These are phyloP conservation scores for Lentinula aciculospora DNA, from an alignment of 768 basidiomycete genomes.

Conservation along the genomic window DNA sequence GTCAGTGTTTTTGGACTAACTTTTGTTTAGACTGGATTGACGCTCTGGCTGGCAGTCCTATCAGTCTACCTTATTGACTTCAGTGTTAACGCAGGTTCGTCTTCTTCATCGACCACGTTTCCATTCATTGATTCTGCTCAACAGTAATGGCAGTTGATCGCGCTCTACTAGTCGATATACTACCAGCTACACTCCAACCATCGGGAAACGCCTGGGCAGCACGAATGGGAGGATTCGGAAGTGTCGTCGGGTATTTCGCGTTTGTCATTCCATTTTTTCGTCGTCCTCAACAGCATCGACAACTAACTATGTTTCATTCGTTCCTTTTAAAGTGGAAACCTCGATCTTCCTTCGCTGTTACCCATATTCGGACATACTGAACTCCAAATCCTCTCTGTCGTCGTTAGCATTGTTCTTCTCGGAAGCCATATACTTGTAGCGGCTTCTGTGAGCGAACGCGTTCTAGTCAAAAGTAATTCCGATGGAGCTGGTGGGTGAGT, in stretches of 20 bases:
- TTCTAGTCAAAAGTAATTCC: conserved; percentile 40
- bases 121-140: too few relatives aligned
- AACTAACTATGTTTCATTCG: neutral
- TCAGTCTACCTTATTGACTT: conserved; percentile 70
- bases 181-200: conserved; percentile 72
- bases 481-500: conserved; percentile 12
- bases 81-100: conserved; percentile 46
- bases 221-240: conserved; percentile 84
- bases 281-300: neutral
- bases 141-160: conserved; percentile 87
- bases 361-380: conserved; percentile 78
- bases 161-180: conserved; percentile 81
- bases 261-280: conserved; percentile 31
- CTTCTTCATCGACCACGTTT: neutral
- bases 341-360: conserved; percentile 64
- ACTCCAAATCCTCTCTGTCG: conserved; percentile 72
- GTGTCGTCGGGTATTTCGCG: conserved; percentile 86
- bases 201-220: conserved; percentile 94
- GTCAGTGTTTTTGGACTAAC: neutral
- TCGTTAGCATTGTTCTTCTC: conserved; percentile 67
- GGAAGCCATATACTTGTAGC: conserved; percentile 60
- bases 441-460: conserved; percentile 62
- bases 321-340: conserved; percentile 85
- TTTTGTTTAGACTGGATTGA: conserved; percentile 40
- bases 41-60: conserved; percentile 65